Evolutionary conservation across 164 flowering plant species (phyloP).

Genomic region (Kalanchoe fedtschenkoi): DNA sequence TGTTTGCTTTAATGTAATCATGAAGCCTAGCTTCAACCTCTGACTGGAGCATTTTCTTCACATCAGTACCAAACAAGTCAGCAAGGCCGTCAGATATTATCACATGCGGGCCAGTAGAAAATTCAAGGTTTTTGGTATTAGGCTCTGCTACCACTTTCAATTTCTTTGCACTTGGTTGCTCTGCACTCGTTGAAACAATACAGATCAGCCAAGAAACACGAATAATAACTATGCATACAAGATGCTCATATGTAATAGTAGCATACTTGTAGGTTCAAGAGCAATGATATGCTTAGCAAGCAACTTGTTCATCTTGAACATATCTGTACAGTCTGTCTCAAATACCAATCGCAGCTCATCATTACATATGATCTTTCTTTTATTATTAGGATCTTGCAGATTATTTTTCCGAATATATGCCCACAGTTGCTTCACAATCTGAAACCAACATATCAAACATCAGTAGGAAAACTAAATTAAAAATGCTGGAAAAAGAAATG

Average conservation of each 20-base stretch:
- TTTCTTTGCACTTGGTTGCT: constrained; percentile 30
- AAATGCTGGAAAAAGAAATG: neutral
- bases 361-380: constrained; percentile 88
- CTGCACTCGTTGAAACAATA: constrained; percentile 15
- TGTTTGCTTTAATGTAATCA: constrained; percentile 68
- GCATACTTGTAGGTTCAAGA: constrained; percentile 74
- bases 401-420: constrained; percentile 88
- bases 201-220: neutral
- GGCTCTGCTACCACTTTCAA: constrained; percentile 41
- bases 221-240: neutral
- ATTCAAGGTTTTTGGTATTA: constrained; percentile 29
- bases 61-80: constrained; percentile 60
- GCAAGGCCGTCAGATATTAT: constrained; percentile 75
- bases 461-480: neutral
- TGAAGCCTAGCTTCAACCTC: constrained; percentile 50
- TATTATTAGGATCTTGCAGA: constrained; percentile 96
- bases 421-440: constrained; percentile 99
- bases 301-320: constrained; percentile 66
- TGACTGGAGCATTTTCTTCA: constrained; percentile 56
- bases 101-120: constrained; percentile 31
- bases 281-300: constrained; percentile 45
- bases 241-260: neutral
- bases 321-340: constrained; percentile 93
- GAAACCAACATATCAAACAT: constrained; percentile 8
- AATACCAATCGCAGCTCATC: constrained; percentile 78